These are phyloP conservation scores for Amanita molliuscula DNA, from an alignment of 768 basidiomycete species.

Conservation along the genomic window DNA sequence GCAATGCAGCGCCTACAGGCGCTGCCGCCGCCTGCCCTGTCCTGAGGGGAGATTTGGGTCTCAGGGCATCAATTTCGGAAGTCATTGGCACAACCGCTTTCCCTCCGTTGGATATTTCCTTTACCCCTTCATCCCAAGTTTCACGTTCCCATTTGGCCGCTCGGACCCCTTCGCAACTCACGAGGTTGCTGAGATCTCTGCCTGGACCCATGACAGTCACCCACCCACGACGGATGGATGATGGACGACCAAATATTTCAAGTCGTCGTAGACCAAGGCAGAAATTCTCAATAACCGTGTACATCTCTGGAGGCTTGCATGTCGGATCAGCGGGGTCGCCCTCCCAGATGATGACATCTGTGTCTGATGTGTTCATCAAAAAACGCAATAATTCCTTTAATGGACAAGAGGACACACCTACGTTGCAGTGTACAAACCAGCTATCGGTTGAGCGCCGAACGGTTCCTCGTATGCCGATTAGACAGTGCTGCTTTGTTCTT, in stretches of 20 bases:
- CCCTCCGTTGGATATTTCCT: constrained; percentile 41
- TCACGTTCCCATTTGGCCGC: constrained; percentile 51
- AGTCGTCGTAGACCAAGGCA: constrained; percentile 88
- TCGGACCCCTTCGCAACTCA: constrained; percentile 25
- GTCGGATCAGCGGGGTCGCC: constrained; percentile 78
- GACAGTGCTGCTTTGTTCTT: constrained; percentile 89
- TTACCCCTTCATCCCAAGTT: constrained; percentile 54
- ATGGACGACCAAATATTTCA: constrained; percentile 75
- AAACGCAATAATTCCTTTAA: neutral
- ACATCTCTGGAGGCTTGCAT: constrained; percentile 90
- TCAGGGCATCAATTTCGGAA: constrained; percentile 70
- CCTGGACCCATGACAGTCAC: constrained; percentile 70
- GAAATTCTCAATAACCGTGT: constrained; percentile 94
- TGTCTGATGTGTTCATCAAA: constrained; percentile 39
- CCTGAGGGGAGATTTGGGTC: constrained; percentile 77
- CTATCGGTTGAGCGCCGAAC: constrained; percentile 90
- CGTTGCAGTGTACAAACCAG: constrained; percentile 98
- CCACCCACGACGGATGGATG: constrained; percentile 81
- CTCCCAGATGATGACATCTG: constrained; percentile 96
- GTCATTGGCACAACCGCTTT: constrained; percentile 63
- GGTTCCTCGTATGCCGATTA: constrained; percentile 96
- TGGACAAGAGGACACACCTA: constrained; percentile 47
- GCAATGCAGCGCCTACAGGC: constrained; percentile 1
- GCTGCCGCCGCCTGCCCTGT: constrained; percentile 13
- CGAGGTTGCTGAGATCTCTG: constrained; percentile 36